Base-by-base conservation (phyloP, 2,329 filamentous ascomycete species). In the Alternaria atra region DNA sequence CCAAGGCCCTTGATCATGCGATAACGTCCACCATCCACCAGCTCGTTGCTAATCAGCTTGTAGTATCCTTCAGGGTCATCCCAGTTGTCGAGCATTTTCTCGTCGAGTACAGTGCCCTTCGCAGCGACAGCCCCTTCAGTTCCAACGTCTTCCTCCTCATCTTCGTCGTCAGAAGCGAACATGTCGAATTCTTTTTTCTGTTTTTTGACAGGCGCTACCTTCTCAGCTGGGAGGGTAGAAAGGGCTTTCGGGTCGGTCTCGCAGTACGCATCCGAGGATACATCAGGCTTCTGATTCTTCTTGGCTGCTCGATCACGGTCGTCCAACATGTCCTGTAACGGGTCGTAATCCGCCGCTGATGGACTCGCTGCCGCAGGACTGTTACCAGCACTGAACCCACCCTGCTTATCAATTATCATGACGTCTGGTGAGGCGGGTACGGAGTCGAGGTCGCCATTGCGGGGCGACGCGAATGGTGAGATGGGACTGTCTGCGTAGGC, bases 51-150 rank as follows among this genome's bases (percentile, higher is more conserved):
- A 58, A 96, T 93, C 59, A 97, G 90, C 79, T 95, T 96, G 84
- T 98, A 99, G 77, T 98, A 98, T 6, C 94, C 95, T 73, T 99
- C 93, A 53, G 91, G 89, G 75, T 98, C 95, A 74, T 97, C 94
- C 89, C 89, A 92, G 61, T 97, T 94, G 73, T 98, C 94, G 53
- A 97, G 87, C 78, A 97, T 90, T 64, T 90, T 92, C 64, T 91
- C 89, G 70, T 89, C 86, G 32, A 89, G 76, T 9, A 75, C 66
- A 15, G 69, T 73, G 48, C 73, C 73, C 55, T 75, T 76, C 2
- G 66, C 56, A 15, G 57, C 46, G n/a, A 58, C 61, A 25, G 63
- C 59, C 8, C 66, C 58, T 43, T 68, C 66, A 94, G 91, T 65
- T 83, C 82, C 77, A 89, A 89, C 74, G 87, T 86, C 54, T 88